Base-by-base conservation (phyloP, 2,329 filamentous ascomycete genomes). In the Cladosporium sp. region DNA sequence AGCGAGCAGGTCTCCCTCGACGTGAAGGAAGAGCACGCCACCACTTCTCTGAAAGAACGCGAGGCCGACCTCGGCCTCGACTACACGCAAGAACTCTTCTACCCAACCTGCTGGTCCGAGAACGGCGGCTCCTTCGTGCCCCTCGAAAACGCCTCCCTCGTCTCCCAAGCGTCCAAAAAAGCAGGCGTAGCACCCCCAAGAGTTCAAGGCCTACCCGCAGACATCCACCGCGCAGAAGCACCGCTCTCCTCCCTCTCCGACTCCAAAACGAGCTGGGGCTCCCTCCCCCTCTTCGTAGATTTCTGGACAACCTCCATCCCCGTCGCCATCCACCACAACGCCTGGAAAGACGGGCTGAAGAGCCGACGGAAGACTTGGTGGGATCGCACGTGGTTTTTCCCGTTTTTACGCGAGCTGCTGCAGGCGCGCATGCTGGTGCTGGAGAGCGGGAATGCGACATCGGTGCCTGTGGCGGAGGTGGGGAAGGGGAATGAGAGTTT, bases 41-140 rank as follows among this genome's bases (percentile, higher is more conserved):
- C 2, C 13, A n/a, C 8, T 7, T 25, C 27, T 13, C 3, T 19
- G 13, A 22, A 11, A 11, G 18, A 47, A 15, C 43, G 42, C n/a
- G 51, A 53, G 20, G 48, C 42, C 38, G 48, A 51, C 25, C n/a
- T 53, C 30, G 51, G 51, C 32, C 48, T 53, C 5, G 51, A 53
- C 48, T 48, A 53, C 15, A 13, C 12, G 4, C 51, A 53, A 33
- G 51, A 51, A 15, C 36, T 53, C 15, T 50, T 53, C 38, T 53
- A 53, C 19, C 51, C 51, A 4, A 53, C 51, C 8, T 53, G 51
- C 38, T 29, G 39, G 15, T 53, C 51, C 18, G 51, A 53, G 18
- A 8, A 30, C 13, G 22, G 38, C 22, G 51, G 51, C 7, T 22
- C 41, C 5, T 53, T 43, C 18, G 20, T 50, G 6, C 39, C 38